Percentiles rank a stretch among this genome's conserved stretches.
Evolutionary conservation across 495 filamentous ascomycete genomes (phyloP).

Genomic region (Cladorrhinum samala): DNA sequence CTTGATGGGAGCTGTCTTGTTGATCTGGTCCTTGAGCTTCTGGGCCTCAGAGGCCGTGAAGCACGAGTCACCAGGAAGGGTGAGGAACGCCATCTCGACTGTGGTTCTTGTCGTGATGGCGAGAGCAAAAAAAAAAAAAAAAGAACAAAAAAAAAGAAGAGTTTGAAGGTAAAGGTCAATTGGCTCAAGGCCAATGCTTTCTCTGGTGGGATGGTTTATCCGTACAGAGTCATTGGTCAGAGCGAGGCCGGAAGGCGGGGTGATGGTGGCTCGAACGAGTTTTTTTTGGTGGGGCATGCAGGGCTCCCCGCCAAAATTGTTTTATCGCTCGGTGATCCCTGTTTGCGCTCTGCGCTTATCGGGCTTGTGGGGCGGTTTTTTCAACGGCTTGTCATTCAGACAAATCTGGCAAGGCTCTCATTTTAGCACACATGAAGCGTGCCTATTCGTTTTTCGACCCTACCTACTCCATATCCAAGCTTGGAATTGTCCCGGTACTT

Average conservation of each 20-base stretch:
- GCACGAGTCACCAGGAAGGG: conserved; percentile 44
- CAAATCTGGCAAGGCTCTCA: no score
- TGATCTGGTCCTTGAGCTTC: conserved; percentile 44
- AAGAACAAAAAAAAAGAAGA: not conserved
- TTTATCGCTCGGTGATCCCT: no score
- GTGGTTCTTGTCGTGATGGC: conserved; percentile 3
- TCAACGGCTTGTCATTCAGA: no score
- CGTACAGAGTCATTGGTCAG: conserved; percentile 4
- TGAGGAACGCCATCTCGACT: conserved; percentile 24
- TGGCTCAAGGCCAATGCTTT: conserved; percentile 21
- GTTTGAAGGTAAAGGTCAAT: not conserved
- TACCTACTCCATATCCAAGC: no score
- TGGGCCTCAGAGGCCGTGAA: conserved; percentile 44
- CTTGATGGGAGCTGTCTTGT: conserved; percentile 35
- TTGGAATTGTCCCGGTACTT: no score
- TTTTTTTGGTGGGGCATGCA: conserved; percentile 12
- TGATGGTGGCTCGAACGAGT: conserved; percentile 12
- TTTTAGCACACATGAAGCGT: no score
- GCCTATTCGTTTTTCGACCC: no score
- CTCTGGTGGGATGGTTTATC: conserved; percentile 2
- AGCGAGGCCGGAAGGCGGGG: conserved; percentile 14
- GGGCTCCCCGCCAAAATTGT: not conserved
- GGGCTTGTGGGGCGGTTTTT: not conserved
- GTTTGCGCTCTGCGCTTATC: no score
- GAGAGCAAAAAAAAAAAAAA: not conserved